Conservation (phyloP, 2,329 filamentous ascomycete species). For the Emmonsiellopsis sp. region DNA sequence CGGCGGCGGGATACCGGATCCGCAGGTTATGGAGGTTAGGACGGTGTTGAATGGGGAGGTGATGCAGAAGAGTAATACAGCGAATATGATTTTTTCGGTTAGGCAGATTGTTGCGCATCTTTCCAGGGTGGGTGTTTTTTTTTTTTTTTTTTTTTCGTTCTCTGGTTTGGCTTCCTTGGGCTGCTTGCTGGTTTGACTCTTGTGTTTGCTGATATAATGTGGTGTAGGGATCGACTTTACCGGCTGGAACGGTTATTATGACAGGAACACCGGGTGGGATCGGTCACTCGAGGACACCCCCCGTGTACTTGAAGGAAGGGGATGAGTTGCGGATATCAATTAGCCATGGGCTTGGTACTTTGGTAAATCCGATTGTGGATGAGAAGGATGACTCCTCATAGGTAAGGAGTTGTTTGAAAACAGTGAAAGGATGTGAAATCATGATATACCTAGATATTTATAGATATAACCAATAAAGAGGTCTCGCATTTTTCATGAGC, state of each 20-base stretch:
- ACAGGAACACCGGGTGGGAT: conserved; percentile 38
- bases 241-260: conserved; percentile 34
- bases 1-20: conserved; percentile 35
- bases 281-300: conserved; percentile 30
- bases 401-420: background rate
- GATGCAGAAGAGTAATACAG: conserved; percentile 34
- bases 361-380: background rate
- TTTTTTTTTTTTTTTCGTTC: background rate
- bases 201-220: background rate
- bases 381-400: background rate
- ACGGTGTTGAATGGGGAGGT: conserved; percentile 42
- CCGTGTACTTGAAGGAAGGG: conserved; percentile 37
- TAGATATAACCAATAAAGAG: no score
- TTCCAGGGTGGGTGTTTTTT: conserved; percentile 8
- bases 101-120: conserved; percentile 23
- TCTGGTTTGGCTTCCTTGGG: background rate
- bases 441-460: background rate
- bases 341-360: background rate
- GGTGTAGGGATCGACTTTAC: conserved; percentile 31
- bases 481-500: no score
- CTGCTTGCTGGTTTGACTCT: background rate
- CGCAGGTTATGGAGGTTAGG: conserved; percentile 33
- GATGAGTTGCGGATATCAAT: conserved; percentile 32
- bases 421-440: background rate
- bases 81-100: conserved; percentile 36